Percentiles rank a stretch among this genome's conserved stretches.
These are phyloP conservation scores for Colletotrichum horii DNA, from an alignment of 2,329 filamentous ascomycete species.

Conservation along the genomic window DNA sequence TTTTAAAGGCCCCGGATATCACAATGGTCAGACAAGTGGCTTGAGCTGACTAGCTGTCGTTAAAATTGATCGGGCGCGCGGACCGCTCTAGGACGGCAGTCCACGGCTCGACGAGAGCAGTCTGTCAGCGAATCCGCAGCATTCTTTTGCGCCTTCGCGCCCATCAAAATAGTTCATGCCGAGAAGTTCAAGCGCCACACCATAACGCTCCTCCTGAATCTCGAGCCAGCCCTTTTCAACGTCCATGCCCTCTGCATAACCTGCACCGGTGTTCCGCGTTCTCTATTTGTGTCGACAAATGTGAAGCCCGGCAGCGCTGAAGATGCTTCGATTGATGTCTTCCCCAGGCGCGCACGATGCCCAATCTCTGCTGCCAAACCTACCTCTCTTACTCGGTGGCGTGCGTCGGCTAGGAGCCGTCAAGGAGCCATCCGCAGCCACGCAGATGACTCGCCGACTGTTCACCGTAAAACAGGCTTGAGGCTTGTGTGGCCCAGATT, in stretches of 20 bases:
- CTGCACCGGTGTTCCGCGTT: slow-evolving; percentile 16
- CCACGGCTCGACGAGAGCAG: background rate
- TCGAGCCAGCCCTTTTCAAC: background rate
- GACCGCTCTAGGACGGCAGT: background rate
- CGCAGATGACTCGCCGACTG: background rate
- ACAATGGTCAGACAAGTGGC: slow-evolving; percentile 22
- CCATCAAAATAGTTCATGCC: slow-evolving; percentile 16
- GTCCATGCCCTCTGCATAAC: slow-evolving; percentile 18
- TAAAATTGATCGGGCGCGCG: slow-evolving; percentile 14
- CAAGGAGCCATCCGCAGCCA: background rate
- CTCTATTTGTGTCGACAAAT: slow-evolving; percentile 8
- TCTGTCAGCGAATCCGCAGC: background rate
- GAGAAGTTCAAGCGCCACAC: slow-evolving; percentile 13
- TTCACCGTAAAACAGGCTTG: slow-evolving; percentile 12
- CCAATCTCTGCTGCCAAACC: background rate
- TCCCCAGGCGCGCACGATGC: background rate
- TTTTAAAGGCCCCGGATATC: slow-evolving; percentile 3
- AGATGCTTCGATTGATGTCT: background rate
- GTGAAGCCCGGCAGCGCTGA: background rate
- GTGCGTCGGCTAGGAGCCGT: background rate
- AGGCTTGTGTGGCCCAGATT: background rate
- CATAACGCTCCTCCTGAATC: slow-evolving; percentile 16
- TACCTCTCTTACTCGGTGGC: background rate
- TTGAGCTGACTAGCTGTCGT: slow-evolving; percentile 19
- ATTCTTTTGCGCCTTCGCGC: background rate